Conservation (phyloP, 2,329 filamentous ascomycete species). For the Fusarium pseudograminearum region DNA sequence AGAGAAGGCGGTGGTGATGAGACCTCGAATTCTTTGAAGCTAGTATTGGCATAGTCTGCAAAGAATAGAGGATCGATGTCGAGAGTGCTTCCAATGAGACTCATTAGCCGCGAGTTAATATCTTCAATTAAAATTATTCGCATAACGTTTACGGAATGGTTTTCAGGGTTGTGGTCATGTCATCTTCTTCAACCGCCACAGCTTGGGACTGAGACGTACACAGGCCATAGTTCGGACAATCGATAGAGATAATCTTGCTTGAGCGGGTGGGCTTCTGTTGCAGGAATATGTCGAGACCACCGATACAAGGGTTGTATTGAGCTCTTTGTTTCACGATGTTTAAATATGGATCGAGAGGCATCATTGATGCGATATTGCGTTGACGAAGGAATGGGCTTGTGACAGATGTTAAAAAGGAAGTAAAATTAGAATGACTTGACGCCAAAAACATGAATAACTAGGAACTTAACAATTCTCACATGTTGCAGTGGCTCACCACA, state of each 20-base stretch:
- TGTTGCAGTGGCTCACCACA: too few species aligned
- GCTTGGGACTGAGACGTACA: not conserved
- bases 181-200: not conserved
- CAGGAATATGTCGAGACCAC: not conserved
- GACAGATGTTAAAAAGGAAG: too few species aligned
- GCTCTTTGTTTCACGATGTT: not conserved
- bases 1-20: not conserved
- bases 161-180: not conserved
- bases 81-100: accelerated
- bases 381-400: not conserved
- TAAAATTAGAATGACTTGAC: too few species aligned
- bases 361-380: not conserved
- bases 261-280: not conserved
- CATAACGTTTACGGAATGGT: not conserved
- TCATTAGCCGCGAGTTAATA: not conserved
- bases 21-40: not conserved
- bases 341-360: not conserved
- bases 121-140: not conserved
- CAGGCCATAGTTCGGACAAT: not conserved
- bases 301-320: not conserved
- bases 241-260: not conserved
- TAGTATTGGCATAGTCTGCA: not conserved
- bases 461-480: too few species aligned
- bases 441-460: too few species aligned
- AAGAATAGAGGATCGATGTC: constrained; percentile 4